Evolutionary conservation across 164 flowering plant species (phyloP), one percentile per base, ranked within the genome.

Genomic region (Chimonanthus salicifolius): DNA sequence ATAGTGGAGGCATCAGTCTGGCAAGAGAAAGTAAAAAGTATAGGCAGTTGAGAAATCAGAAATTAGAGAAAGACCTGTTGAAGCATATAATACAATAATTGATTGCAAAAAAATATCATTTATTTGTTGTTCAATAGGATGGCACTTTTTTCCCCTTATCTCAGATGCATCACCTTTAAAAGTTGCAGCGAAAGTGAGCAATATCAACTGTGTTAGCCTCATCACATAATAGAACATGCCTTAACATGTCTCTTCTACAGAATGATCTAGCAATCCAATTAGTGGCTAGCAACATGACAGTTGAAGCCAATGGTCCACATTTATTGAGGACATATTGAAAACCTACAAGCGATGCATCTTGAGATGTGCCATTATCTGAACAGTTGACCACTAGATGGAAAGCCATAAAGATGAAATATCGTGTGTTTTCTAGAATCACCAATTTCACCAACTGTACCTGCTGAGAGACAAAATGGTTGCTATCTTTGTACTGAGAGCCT

Each of bases 401-500:
- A 18, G 20, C 44, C n/a, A 63, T 2, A 7, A 63, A 63, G 47
- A 66, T 45, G 47, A 54, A 54, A 13, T 11, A 54, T 9, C 16
- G n/a, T 54, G 16, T 54, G 60, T 54, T 54, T 54, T n/a, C 60
- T 11, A 13, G 11, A 11, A 16, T 54, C 5, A 16, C 15, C n/a
- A 43, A 13, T 47, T 3, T 9, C 11, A 3, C 49, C 49, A 51
- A n/a, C 16, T 63, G 49, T 82, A 88, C 93, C 96, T 95, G 99
- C 78, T 89, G 98, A 47, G 93, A 82, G 58, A 90, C 72, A 76
- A 86, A 83, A 73, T 88, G 92, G 74, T 70, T 88, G 72, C 62
- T 81, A 49, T 90, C 97, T 81, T 92, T 95, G 88, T 87, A 92
- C 73, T 95, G 99, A 74, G 98, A 88, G 76, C 82, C 83, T 73